Base-by-base conservation (phyloP, 139 green algal species). In the Prasinococcaceae sp. region DNA sequence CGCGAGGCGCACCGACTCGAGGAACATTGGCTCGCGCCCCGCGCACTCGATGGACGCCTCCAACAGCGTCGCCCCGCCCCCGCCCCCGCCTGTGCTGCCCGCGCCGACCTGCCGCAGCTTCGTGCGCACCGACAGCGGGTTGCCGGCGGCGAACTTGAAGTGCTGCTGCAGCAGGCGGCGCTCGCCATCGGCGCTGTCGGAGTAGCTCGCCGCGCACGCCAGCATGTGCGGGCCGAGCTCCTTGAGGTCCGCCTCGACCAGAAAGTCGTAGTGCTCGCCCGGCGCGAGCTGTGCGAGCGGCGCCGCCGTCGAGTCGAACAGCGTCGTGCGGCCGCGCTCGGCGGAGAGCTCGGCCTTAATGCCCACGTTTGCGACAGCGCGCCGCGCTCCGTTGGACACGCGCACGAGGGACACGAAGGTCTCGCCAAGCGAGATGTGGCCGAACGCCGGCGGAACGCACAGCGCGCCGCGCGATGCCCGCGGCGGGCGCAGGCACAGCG, bases 121-220 rank as follows among this genome's bases (percentile, higher is more conserved):
- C 10, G 77, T 85, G 9, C 68, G 47, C 26, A 85, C 77, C 16
- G 72, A 63, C 24, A 85, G 43, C 5, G 77, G 77, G 58, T 83
- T 85, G 40, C 40, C 28, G 19, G 71, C 69, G 5, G 49, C 29
- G 37, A 85, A 85, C 32, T 74, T 78, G 56, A 76, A 84, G 49
- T 61, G 64, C 55, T 79, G 68, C 1, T 62, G 68, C 28, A 74
- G 57, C 32, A 61, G 65, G 44, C 72, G 72, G 16, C 69, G 68
- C 51, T 79, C 75, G 10, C 62, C 69, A 14, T 68, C 57, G 12
- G 30, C 30, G 22, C 14, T 19, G 46, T 72, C 63, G 2, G 49
- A 50, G 46, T 78, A 82, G 19, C 28, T 30, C 17, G 68, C 53
- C 9, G 58, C 68, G 59, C 72, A 81, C 17, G 67, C 61, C 26